A percentile compares a stretch with the other conserved stretches of the same genome.
phyloP scores from a whole-genome alignment of 495 filamentous ascomycete genomes.

The Xylaria castorea region DNA sequence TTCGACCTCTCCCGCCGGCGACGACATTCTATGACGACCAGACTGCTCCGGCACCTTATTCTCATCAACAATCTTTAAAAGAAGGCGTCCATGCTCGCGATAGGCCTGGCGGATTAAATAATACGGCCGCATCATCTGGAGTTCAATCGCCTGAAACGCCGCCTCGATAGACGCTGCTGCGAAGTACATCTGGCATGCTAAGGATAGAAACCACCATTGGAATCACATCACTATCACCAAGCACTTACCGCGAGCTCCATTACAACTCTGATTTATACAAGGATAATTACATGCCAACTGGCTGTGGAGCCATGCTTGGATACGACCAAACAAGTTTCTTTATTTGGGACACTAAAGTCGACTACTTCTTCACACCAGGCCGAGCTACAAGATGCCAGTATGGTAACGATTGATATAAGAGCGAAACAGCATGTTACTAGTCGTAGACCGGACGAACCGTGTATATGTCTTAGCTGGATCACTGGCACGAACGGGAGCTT shows the following conservation, averaged over 20 bases:
- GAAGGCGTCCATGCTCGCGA: not conserved
- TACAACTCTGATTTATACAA: not conserved
- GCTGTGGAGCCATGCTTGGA: not conserved
- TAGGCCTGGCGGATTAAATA: not conserved
- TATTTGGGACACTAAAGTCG: not conserved
- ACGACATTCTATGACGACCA: conserved; percentile 23
- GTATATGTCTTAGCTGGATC: not conserved
- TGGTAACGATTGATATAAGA: not conserved
- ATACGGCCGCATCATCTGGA: not conserved
- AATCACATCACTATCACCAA: not conserved
- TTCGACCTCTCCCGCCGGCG: conserved; percentile 14
- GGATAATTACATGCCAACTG: not conserved
- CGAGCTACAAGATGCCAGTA: not conserved
- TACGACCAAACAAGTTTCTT: not conserved
- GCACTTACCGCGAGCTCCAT: not conserved
- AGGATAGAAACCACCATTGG: not conserved
- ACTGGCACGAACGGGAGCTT: not conserved
- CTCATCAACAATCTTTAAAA: conserved; percentile 3
- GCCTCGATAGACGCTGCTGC: not conserved
- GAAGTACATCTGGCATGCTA: not conserved
- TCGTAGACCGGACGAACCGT: not conserved
- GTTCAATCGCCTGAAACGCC: not conserved
- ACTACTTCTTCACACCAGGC: not conserved
- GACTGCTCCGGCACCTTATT: conserved; percentile 22
- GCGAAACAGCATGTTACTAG: not conserved